Conservation (phyloP, 495 filamentous ascomycete species). For the Amniculicola lignicola region DNA sequence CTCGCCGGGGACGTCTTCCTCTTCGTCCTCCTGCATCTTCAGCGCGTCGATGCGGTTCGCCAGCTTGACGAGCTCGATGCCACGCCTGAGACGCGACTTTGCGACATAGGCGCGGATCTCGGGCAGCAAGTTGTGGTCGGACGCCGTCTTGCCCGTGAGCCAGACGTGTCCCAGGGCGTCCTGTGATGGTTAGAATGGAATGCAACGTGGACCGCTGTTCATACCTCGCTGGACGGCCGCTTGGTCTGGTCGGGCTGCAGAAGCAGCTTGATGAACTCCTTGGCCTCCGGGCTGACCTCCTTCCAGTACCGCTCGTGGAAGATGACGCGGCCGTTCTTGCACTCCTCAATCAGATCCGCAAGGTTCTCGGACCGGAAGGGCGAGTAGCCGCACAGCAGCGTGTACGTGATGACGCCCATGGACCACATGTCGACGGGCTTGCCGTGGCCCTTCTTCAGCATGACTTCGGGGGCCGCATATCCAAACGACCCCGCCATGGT, state of each 20-base stretch:
- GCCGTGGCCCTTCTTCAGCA: slow-evolving; percentile 95
- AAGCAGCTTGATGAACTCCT: slow-evolving; percentile 84
- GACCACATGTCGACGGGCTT: slow-evolving; percentile 99
- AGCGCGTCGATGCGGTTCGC: slow-evolving; percentile 95
- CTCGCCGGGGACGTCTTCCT: slow-evolving; percentile 65
- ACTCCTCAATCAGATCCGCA: slow-evolving; percentile 92
- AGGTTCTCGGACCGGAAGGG: slow-evolving; percentile 95
- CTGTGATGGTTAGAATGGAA: slow-evolving; percentile 37
- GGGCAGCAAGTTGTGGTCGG: slow-evolving; percentile 92
- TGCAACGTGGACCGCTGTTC: background rate
- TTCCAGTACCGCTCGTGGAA: slow-evolving; percentile 99
- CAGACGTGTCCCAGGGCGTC: slow-evolving; percentile 81
- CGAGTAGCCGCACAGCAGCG: slow-evolving; percentile 97
- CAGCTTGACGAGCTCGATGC: slow-evolving; percentile 95
- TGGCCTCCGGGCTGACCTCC: slow-evolving; percentile 93
- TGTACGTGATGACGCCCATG: slow-evolving; percentile 97
- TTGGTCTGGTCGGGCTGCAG: slow-evolving; percentile 75
- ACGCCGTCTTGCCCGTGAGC: slow-evolving; percentile 86
- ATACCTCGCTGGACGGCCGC: slow-evolving; percentile 72
- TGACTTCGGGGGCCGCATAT: slow-evolving; percentile 96
- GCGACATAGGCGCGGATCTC: slow-evolving; percentile 95
- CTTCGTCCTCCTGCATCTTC: slow-evolving; percentile 91
- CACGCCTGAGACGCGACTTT: slow-evolving; percentile 81
- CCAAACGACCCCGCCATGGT: slow-evolving; percentile 99
- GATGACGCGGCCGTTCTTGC: slow-evolving; percentile 78